These are phyloP conservation scores for Colletotrichum noveboracense DNA, from an alignment of 2,329 filamentous ascomycete genomes.

Conservation along the genomic window DNA sequence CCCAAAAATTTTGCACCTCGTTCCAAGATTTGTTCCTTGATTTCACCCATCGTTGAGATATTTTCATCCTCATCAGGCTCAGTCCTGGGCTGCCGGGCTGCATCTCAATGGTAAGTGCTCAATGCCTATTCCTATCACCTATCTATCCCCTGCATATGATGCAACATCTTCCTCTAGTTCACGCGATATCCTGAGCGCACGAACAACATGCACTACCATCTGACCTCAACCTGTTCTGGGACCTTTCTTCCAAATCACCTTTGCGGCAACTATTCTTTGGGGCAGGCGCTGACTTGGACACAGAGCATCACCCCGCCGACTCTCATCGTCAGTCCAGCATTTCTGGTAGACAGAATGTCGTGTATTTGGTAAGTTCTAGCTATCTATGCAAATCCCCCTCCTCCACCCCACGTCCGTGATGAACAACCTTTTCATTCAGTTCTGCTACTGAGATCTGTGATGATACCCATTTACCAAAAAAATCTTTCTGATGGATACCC, in stretches of 20 bases:
- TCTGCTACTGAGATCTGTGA: conserved; percentile 78
- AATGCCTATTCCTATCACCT: not conserved
- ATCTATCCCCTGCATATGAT: conserved; percentile 46
- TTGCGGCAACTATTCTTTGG: not conserved
- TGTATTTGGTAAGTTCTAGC: not conserved
- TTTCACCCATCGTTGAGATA: not conserved
- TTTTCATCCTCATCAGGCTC: not conserved
- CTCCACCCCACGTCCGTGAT: conserved; percentile 53
- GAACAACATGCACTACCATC: conserved; percentile 82
- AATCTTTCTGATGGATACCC: conserved; percentile 57
- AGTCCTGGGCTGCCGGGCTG: no score
- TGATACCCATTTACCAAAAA: conserved; percentile 71
- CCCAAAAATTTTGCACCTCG: conserved; percentile 19
- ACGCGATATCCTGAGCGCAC: conserved; percentile 64
- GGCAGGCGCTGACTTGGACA: not conserved
- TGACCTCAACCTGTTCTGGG: conserved; percentile 46
- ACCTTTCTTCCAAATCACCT: not conserved
- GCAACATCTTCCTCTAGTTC: conserved; percentile 61
- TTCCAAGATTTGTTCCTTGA: not conserved
- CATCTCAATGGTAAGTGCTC: conserved; percentile 26
- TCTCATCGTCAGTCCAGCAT: not conserved
- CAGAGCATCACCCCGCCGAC: not conserved
- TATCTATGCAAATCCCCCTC: not conserved
- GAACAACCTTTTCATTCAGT: conserved; percentile 70
- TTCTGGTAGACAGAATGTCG: not conserved